Conservation (phyloP, 1,284 basidiomycete species). For the Rhodotorula mucilaginosa region DNA sequence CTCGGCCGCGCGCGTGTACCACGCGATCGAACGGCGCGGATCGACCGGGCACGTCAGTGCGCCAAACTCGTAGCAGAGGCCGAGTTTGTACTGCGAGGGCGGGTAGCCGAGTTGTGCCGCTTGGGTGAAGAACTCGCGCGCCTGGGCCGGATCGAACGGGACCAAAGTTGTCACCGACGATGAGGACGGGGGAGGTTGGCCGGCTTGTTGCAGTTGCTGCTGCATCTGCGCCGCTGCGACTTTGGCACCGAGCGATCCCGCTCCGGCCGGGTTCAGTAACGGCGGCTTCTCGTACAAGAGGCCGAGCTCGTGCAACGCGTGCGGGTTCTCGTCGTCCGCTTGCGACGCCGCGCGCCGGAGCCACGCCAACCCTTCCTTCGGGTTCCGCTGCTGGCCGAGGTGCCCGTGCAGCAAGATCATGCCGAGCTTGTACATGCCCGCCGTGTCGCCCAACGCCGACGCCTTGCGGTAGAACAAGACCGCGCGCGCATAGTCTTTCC, state of each 20-base stretch:
- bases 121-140: conserved; percentile 83
- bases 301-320: conserved; percentile 79
- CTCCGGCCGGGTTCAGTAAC: conserved; percentile 53
- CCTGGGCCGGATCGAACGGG: conserved; percentile 67
- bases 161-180: conserved; percentile 21
- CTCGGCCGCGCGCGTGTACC: conserved; percentile 97
- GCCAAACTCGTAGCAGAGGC: conserved; percentile 93
- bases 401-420: conserved; percentile 88
- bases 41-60: conserved; percentile 84
- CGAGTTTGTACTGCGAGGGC: conserved; percentile 91
- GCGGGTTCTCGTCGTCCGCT: conserved; percentile 97
- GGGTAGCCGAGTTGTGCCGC: conserved; percentile 92
- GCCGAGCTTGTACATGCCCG: conserved; percentile 98
- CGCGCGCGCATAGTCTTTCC: conserved; percentile 79
- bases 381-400: conserved; percentile 79
- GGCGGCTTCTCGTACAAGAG: conserved; percentile 75
- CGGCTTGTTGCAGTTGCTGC: conserved; percentile 16
- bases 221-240: conserved; percentile 50
- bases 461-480: conserved; percentile 97
- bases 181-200: conserved; percentile 17
- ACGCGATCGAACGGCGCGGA: conserved; percentile 87
- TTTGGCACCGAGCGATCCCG: conserved; percentile 23
- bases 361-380: conserved; percentile 91
- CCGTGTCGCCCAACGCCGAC: conserved; percentile 90
- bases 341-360: conserved; percentile 91